Base-by-base conservation (phyloP, 805 yeast genomes). In the Vanderwaltozyma yarrowii region DNA sequence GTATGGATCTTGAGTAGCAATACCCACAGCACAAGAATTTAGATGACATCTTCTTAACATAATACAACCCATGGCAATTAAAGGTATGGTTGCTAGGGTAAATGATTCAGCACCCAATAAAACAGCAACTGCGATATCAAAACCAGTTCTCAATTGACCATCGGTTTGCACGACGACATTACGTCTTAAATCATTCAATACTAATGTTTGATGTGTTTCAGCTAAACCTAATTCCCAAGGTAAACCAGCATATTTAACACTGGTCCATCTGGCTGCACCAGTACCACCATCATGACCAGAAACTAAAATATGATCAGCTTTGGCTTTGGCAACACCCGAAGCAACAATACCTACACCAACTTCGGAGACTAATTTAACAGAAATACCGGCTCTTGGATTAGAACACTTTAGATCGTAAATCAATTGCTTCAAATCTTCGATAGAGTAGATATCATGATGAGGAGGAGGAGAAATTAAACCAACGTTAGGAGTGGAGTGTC, bases 211-310 rank as follows among this genome's bases (percentile, higher is more conserved):
- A 60, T 89, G 98, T 16, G 97, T 82, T 69, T 89, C 98, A 42
- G 97, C 97, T 46, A 89, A 73, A 58, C 98, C 98, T 52, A 89
- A 74, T 65, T 89, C 98, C 98, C 98, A 89, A 35, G 98, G 97
- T 49, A 89, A 73, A 65, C 98, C 97, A 41, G 98, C 96, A 60
- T 88, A 80, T 62, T 88, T 88, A 60, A 89, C 87, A 60, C 95
- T 92, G 16, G 96, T 88, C 86, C 94, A 85, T 62, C 94, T 77
- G 43, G 96, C 89, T 42, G 98, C 98, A 78, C 98, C 98, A 41
- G 98, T 89, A 70, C 98, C 98, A 75, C 98, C 98, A 64, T 89
- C 97, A 58, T 94, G 96, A 55, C 97, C 97, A 43, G 96, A 84
- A 47, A 89, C 84, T 58, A 89, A 73, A 54, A 89, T 82, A 59